Conservation (phyloP, 2,329 filamentous ascomycete species). For the Tolypocladium ophioglossoides region DNA sequence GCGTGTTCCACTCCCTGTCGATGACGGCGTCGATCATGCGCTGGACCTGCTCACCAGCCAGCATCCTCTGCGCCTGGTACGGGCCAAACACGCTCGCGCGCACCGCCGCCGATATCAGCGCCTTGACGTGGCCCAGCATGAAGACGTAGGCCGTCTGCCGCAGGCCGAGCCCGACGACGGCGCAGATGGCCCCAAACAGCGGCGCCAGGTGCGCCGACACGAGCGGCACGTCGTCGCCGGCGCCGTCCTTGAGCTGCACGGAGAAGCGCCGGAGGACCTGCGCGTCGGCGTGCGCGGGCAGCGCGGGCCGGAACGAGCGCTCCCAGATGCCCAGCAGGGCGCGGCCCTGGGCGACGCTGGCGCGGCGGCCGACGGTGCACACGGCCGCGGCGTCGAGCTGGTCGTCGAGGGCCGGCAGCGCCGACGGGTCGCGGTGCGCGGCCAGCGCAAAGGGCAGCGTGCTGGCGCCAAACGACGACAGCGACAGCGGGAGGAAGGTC, state of each 20-base stretch:
- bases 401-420: slow-evolving; percentile 56
- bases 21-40: slow-evolving; percentile 47
- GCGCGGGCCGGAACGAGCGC: slow-evolving; percentile 44
- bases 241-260: slow-evolving; percentile 19
- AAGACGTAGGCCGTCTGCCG: slow-evolving; percentile 64
- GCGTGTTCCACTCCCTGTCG: slow-evolving; percentile 46
- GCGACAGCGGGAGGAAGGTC: slow-evolving; percentile 58
- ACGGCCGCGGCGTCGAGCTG: slow-evolving; percentile 64
- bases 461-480: slow-evolving; percentile 61
- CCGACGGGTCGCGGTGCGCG: slow-evolving; percentile 44
- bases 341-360: slow-evolving; percentile 64
- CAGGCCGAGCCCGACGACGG: slow-evolving; percentile 47
- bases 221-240: slow-evolving; percentile 21
- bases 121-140: slow-evolving; percentile 66
- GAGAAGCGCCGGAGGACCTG: slow-evolving; percentile 25
- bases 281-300: slow-evolving; percentile 11
- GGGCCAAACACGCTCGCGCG: slow-evolving; percentile 69
- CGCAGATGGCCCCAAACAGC: slow-evolving; percentile 56
- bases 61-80: slow-evolving; percentile 65
- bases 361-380: slow-evolving; percentile 69
- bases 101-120: slow-evolving; percentile 66
- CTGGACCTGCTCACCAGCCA: slow-evolving; percentile 52
- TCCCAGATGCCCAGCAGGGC: slow-evolving; percentile 71
- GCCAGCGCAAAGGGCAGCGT: slow-evolving; percentile 66
- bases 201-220: slow-evolving; percentile 59